Evolutionary conservation across 2,329 filamentous ascomycete genomes (phyloP).

Genomic region (Ascochyta clinopodiicola): DNA sequence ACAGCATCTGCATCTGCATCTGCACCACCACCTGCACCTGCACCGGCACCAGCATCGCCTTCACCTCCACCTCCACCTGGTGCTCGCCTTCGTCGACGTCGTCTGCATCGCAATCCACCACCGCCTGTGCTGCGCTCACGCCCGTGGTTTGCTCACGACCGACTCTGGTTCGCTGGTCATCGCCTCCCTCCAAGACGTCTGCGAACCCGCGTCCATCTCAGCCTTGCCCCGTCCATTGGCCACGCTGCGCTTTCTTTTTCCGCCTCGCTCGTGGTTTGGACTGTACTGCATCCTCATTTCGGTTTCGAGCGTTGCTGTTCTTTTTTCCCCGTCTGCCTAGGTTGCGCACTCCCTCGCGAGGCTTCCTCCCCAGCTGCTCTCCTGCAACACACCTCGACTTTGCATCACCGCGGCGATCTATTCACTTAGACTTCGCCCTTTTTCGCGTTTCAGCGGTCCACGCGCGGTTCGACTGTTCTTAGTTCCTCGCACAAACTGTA

Average conservation of each 20-base stretch:
- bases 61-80: constrained; percentile 6
- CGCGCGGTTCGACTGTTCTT: constrained; percentile 13
- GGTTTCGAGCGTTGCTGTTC: constrained; percentile 26
- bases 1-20: constrained; percentile 1
- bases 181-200: constrained; percentile 6
- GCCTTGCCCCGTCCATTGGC: constrained; percentile 15
- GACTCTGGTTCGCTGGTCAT: constrained; percentile 13
- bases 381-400: constrained; percentile 24
- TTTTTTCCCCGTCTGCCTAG: constrained; percentile 7
- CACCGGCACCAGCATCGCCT: no score
- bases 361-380: constrained; percentile 11
- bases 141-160: constrained; percentile 9
- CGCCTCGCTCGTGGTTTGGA: constrained; percentile 13
- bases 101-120: constrained; percentile 7
- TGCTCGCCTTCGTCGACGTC: constrained; percentile 7
- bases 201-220: background rate
- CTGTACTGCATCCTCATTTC: constrained; percentile 20
- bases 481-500: constrained; percentile 20
- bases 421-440: constrained; percentile 50
- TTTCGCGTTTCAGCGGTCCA: constrained; percentile 30
- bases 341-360: constrained; percentile 19
- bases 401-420: constrained; percentile 45
- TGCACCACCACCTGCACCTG: no score
- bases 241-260: constrained; percentile 9
- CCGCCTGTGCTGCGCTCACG: constrained; percentile 22